Conservation (phyloP, 768 basidiomycete species). For the Trametes sanguinea region DNA sequence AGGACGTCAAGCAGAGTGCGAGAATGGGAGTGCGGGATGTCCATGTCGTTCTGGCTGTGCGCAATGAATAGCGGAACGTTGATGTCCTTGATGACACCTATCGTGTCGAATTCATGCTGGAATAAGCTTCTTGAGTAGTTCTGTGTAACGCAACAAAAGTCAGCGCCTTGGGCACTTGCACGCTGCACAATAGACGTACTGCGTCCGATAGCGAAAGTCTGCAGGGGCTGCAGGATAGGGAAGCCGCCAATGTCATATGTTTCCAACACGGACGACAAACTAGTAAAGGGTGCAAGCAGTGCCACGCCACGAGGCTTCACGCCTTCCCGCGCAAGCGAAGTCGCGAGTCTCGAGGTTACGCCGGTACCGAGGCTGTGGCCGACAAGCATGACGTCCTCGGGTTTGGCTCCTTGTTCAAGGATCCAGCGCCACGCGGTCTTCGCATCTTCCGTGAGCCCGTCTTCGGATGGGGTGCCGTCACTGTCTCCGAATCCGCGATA, state of each 20-base stretch:
- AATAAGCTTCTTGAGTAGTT: conserved; percentile 57
- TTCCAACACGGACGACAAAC: conserved; percentile 50
- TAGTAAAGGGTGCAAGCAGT: conserved; percentile 44
- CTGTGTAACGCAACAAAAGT: conserved; percentile 34
- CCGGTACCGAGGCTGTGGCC: conserved; percentile 93
- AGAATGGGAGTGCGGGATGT: conserved; percentile 74
- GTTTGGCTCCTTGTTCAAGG: conserved; percentile 52
- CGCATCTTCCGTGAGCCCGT: conserved; percentile 73
- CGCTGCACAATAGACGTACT: conserved; percentile 46
- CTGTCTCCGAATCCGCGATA: conserved; percentile 95
- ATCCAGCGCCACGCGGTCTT: conserved; percentile 83
- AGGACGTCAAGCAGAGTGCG: conserved; percentile 66
- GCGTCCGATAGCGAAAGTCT: conserved; percentile 58
- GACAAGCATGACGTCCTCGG: conserved; percentile 66
- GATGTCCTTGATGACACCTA: conserved; percentile 58
- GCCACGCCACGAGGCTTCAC: conserved; percentile 41
- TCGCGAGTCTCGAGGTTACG: conserved; percentile 51
- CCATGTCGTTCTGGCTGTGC: conserved; percentile 74
- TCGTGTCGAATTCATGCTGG: conserved; percentile 61
- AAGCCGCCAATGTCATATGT: conserved; percentile 69
- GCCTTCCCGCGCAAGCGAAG: conserved; percentile 43
- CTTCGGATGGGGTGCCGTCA: conserved; percentile 72
- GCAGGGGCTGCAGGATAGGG: conserved; percentile 72
- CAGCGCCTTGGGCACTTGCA: neutral
- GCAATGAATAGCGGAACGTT: conserved; percentile 69